These are phyloP conservation scores for Saccharomycopsis babjevae DNA, from an alignment of 805 yeast genomes.

Conservation along the genomic window DNA sequence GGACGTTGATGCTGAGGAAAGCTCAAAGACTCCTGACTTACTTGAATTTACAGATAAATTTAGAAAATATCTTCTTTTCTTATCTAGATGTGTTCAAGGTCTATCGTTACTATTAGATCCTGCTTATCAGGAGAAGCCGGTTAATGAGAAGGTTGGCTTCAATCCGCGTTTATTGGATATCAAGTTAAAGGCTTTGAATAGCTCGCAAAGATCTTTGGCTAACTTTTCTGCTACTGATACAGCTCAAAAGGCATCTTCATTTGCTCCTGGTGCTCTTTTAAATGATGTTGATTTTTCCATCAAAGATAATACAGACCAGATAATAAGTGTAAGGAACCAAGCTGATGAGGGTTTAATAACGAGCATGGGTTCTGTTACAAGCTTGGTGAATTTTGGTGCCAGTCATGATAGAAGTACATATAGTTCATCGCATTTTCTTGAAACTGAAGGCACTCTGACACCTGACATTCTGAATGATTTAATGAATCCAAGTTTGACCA, in stretches of 20 bases:
- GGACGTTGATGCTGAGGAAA: conserved; percentile 8
- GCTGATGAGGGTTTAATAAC: neutral
- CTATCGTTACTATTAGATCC: conserved; percentile 66
- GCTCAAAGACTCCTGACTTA: neutral
- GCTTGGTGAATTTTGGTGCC: neutral
- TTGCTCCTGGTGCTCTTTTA: neutral
- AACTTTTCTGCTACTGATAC: neutral
- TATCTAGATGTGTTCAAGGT: conserved; percentile 60
- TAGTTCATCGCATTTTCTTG: neutral
- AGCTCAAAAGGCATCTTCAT: neutral
- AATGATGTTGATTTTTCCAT: neutral
- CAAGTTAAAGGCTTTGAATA: conserved; percentile 10
- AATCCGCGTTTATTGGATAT: conserved; percentile 14
- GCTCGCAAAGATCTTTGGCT: conserved; percentile 9
- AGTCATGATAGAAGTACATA: neutral
- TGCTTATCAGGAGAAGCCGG: conserved; percentile 37
- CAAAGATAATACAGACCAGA: neutral
- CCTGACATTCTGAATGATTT: conserved; percentile 28
- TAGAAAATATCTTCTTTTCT: conserved; percentile 42
- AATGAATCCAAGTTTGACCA: conserved; percentile 44
- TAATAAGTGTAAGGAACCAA: neutral
- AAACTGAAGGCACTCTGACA: conserved; percentile 21
- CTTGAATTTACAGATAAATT: conserved; percentile 41
- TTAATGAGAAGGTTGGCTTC: neutral
- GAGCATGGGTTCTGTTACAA: conserved; percentile 5